phyloP scores from a whole-genome alignment of 371 early-diverging fungal species.

The Cladochytrium tenue region DNA sequence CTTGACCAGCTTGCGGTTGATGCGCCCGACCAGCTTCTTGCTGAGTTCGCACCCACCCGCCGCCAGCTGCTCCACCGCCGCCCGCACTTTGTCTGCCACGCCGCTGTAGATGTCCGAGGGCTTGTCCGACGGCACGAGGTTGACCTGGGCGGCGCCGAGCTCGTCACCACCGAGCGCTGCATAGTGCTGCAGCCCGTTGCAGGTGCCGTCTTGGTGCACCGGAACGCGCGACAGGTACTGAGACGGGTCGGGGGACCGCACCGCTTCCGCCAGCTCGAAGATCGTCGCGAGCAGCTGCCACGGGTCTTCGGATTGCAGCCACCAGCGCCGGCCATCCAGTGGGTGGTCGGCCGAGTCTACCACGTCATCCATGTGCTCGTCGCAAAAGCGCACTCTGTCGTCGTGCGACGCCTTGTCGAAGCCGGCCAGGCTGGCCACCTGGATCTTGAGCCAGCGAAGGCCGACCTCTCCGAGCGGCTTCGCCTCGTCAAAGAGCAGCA shows the following conservation, averaged over 20 bases:
- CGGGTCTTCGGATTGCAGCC: slow-evolving; percentile 88
- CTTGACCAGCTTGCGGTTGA: slow-evolving; percentile 94
- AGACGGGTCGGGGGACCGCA: slow-evolving; percentile 71
- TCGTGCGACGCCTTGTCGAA: slow-evolving; percentile 86
- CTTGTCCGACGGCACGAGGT: slow-evolving; percentile 79
- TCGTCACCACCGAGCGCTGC: slow-evolving; percentile 96
- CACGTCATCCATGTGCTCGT: slow-evolving; percentile 75
- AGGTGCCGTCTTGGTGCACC: slow-evolving; percentile 97
- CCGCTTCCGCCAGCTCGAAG: slow-evolving; percentile 79
- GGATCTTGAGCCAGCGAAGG: slow-evolving; percentile 92
- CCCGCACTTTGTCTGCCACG: slow-evolving; percentile 77
- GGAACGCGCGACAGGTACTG: slow-evolving; percentile 75
- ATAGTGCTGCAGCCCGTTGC: slow-evolving; percentile 98
- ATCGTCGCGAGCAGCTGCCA: slow-evolving; percentile 95
- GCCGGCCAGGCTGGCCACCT: slow-evolving; percentile 91
- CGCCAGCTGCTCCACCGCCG: slow-evolving; percentile 65
- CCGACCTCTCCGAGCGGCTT: slow-evolving; percentile 87
- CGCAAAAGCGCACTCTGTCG: slow-evolving; percentile 76
- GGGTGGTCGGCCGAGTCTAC: slow-evolving; percentile 72
- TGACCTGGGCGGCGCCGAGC: slow-evolving; percentile 89
- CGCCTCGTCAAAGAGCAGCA: slow-evolving; percentile 80
- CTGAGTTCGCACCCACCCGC: slow-evolving; percentile 46
- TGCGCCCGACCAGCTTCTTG: slow-evolving; percentile 45
- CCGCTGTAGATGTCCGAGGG: slow-evolving; percentile 95
- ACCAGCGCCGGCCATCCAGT: slow-evolving; percentile 75